These are phyloP conservation scores for Geotrichum histeridarum DNA, from an alignment of 1,139 yeast genomes.

Conservation along the genomic window DNA sequence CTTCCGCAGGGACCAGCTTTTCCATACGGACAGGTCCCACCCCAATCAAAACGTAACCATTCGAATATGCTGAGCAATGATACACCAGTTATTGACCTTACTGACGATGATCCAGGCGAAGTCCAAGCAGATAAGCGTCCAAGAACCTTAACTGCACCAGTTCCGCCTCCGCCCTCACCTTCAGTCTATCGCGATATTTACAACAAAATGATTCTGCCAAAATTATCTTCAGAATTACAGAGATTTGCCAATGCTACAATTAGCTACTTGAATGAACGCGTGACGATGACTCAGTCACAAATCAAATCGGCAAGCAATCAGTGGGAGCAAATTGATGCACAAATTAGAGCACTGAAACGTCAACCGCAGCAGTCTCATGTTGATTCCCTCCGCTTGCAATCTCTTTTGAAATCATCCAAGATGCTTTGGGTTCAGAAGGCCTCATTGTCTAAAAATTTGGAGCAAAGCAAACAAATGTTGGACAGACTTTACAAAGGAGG, in stretches of 20 bases:
- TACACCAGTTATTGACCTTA: constrained; percentile 7
- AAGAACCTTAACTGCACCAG: neutral
- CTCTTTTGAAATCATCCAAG: constrained; percentile 1
- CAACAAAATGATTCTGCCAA: constrained; percentile 4
- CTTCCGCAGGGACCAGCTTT: too few relatives aligned
- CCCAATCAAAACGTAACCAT: too few relatives aligned
- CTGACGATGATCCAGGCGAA: constrained; percentile 4
- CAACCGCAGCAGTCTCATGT: neutral
- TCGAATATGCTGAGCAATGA: neutral
- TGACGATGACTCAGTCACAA: neutral
- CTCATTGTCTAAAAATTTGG: constrained; percentile 1
- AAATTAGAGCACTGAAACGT: neutral
- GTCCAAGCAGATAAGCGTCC: neutral
- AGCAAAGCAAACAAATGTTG: constrained; percentile 2
- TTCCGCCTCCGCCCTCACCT: neutral
- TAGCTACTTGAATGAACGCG: neutral
- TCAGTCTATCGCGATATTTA: constrained; percentile 4
- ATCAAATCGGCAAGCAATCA: neutral
- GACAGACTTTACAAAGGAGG: constrained; percentile 5
- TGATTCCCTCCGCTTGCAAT: constrained; percentile 1
- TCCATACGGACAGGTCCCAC: too few relatives aligned
- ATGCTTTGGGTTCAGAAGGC: constrained; percentile 14
- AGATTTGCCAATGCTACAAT: neutral
- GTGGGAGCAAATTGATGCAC: neutral
- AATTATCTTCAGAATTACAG: neutral